A percentile compares a stretch with the other conserved stretches of the same genome.
Conservation (phyloP, 495 filamentous ascomycete genomes). For the Hypoxylon lienhwacheense region DNA sequence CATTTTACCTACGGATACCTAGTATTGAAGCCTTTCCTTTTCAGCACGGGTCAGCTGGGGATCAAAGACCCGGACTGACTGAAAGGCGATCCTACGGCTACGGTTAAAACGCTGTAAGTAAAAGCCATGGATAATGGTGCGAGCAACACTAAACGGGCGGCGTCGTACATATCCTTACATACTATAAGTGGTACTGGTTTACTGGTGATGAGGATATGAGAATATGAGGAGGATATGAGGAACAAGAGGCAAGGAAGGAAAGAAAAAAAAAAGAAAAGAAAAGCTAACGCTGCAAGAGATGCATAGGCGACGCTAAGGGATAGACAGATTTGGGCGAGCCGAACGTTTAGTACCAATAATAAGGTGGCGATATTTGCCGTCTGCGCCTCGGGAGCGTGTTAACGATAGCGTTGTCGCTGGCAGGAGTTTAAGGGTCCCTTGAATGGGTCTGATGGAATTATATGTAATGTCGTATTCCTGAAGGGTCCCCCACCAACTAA, state of each 20-base stretch:
- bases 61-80: constrained; percentile 6
- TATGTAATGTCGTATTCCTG: constrained; percentile 29
- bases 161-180: too few species aligned
- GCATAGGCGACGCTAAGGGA: constrained; percentile 29
- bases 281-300: constrained; percentile 36
- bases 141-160: constrained; percentile 10
- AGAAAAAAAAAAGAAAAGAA: too few species aligned
- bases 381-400: constrained; percentile 26
- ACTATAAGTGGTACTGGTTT: constrained; percentile 1
- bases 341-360: constrained; percentile 25
- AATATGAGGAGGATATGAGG: constrained; percentile 14
- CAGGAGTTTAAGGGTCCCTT: constrained; percentile 23
- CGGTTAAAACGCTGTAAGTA: constrained; percentile 30
- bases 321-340: constrained; percentile 21
- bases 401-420: constrained; percentile 21
- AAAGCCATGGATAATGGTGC: constrained; percentile 17
- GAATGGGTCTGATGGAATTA: constrained; percentile 22
- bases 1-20: too few species aligned
- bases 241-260: too few species aligned
- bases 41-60: constrained; percentile 6
- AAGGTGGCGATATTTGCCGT: constrained; percentile 34
- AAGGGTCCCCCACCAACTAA: constrained; percentile 20
- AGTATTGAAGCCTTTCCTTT: constrained; percentile 3
- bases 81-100: too few species aligned
- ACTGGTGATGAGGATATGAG: constrained; percentile 10